phyloP scores from a whole-genome alignment of 176 grass and related monocot genomes.

The Ampelocalamus luodianensis region DNA sequence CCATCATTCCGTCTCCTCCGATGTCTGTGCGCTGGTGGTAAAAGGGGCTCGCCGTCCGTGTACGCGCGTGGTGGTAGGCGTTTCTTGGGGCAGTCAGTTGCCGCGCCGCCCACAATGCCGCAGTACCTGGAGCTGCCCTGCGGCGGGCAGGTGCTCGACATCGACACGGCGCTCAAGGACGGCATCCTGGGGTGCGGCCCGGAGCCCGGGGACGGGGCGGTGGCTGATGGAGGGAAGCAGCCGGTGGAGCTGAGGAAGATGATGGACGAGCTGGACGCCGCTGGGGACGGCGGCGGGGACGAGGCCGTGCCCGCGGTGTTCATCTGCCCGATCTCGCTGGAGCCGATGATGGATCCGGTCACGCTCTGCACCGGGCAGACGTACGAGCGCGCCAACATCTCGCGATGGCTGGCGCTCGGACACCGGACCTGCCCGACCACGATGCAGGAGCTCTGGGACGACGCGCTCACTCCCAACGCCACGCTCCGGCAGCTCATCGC shows the following conservation, averaged over 20 bases:
- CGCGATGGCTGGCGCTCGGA: conserved; percentile 77
- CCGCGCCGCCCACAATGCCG: conserved; percentile 59
- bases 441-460: conserved; percentile 99
- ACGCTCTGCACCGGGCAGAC: conserved; percentile 99
- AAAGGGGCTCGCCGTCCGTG: conserved; percentile 41
- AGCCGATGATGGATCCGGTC: conserved; percentile 98
- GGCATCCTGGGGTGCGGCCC: conserved; percentile 70
- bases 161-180: conserved; percentile 92
- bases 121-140: conserved; percentile 81
- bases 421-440: conserved; percentile 96
- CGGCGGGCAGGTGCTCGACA: conserved; percentile 92
- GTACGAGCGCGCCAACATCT: conserved; percentile 92
- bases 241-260: conserved; percentile 77
- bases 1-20: conserved; percentile 52
- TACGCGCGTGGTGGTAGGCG: not conserved
- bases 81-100: not conserved
- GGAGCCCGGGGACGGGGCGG: conserved; percentile 45
- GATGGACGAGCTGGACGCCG: conserved; percentile 92
- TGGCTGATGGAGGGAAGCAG: conserved; percentile 48
- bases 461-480: conserved; percentile 81
- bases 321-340: conserved; percentile 98
- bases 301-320: conserved; percentile 82
- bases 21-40: conserved; percentile 14
- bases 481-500: conserved; percentile 89
- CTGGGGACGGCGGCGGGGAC: conserved; percentile 57